Base-by-base conservation (phyloP, 495 filamentous ascomycete genomes). In the Aspergillus campestris region DNA sequence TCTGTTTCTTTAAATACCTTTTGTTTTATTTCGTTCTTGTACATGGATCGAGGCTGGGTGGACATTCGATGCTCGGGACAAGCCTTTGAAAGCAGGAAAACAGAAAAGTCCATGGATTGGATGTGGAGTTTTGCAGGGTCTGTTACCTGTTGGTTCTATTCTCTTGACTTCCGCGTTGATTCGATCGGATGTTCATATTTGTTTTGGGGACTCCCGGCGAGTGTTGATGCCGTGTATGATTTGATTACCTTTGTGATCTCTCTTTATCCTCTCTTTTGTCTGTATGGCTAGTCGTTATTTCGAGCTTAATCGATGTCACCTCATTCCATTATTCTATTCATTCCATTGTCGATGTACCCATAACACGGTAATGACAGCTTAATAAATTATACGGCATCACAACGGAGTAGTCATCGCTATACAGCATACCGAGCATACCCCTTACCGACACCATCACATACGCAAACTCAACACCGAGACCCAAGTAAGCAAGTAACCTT, bases 111-210 rank as follows among this genome's bases (percentile, higher is more conserved):
- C 65, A 65, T 65, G 56, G 59, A 59, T 32, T 59, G 68, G 63
- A 63, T 70, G 59, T 51, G 66, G 63, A 66, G 66, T 70, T 70
- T 59, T 58, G 53, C 50, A 47, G 65, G 65, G 61, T 63, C 61
- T 60, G 52, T 60, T 56, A 55, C 57, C 34, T 45, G 38, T 50
- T 42, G 44, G 38, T 49, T 58, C 38, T 34, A 45, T 50, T 38
- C 45, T 38, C 42, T 53, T 48, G 44, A 18, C 53, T 58, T 55
- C 50, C 45, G 42, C 46, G 51, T 54, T 57, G 44, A 58, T 41
- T 54, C 49, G 45, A 45, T 51, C 41, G 49, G 37, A 47, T 54
- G 24, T 46, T 49, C 29, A 38, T 46, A 36, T 36, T 37, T 45
- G 42, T 10, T 30, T 28, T 46, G 49, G 45, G 48, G 27, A 38